Evolutionary conservation across 176 grass and related monocot species (phyloP).

Genomic region (Avena sativa): DNA sequence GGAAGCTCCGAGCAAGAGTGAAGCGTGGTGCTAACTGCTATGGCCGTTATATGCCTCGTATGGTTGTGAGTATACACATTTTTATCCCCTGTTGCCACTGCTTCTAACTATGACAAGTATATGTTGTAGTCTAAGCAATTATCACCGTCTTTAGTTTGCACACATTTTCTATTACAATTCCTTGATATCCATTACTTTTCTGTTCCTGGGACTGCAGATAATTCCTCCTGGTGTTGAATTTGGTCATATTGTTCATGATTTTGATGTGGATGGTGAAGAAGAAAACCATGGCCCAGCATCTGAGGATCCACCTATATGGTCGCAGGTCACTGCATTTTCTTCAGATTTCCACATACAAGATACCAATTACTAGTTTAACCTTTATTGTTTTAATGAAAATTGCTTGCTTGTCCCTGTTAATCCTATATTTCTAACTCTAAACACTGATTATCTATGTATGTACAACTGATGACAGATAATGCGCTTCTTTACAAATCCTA

Average conservation of each 20-base stretch:
- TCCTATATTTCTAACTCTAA: conserved; percentile 17
- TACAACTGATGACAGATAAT: conserved; percentile 68
- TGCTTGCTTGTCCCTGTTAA: conserved; percentile 14
- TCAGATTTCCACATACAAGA: neutral
- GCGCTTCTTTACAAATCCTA: conserved; percentile 87
- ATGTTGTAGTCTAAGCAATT: conserved; percentile 23
- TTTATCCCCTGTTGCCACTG: neutral
- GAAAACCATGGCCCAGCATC: conserved; percentile 56
- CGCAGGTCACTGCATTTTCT: conserved; percentile 56
- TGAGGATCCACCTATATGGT: conserved; percentile 79
- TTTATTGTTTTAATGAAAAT: conserved; percentile 8
- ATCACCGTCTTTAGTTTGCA: conserved; percentile 2
- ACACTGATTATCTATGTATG: conserved; percentile 33
- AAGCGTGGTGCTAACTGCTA: conserved; percentile 74
- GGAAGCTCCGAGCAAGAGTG: conserved; percentile 70
- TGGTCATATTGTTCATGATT: conserved; percentile 69
- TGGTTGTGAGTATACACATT: conserved; percentile 72
- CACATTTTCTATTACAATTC: conserved; percentile 3
- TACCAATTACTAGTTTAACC: conserved; percentile 14
- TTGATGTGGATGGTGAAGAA: conserved; percentile 77
- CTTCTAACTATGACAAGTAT: conserved; percentile 18
- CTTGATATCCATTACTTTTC: conserved; percentile 24
- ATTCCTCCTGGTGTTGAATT: conserved; percentile 87
- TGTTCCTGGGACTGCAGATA: conserved; percentile 48
- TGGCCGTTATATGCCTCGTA: conserved; percentile 85